A percentile compares a stretch with the other conserved stretches of the same genome.
Conservation (phyloP, 108 stramenopile genomes). For the Pseudonitzschia delicatissima region DNA sequence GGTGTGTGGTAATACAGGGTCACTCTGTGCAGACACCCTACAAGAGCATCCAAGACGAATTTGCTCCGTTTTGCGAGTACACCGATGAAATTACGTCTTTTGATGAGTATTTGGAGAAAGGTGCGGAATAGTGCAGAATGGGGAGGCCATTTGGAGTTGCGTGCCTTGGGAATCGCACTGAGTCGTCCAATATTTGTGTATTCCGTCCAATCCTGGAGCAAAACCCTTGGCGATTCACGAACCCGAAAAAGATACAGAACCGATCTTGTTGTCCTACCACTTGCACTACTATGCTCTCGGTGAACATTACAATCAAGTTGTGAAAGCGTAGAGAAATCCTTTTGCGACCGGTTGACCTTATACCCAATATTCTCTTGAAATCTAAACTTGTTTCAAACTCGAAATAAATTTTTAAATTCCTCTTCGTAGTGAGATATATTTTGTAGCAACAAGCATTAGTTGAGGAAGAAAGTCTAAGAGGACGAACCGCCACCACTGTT, state of each 20-base stretch:
- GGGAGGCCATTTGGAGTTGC: conserved; percentile 96
- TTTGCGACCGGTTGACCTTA: neutral
- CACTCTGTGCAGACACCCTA: conserved; percentile 68
- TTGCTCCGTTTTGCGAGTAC: conserved; percentile 88
- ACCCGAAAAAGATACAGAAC: conserved; percentile 32
- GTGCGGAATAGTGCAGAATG: conserved; percentile 87
- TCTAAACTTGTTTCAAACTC: no score
- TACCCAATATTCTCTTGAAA: no score
- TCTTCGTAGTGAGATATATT: no score
- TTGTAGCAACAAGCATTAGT: no score
- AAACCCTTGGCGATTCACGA: conserved; percentile 42
- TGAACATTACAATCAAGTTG: conserved; percentile 97
- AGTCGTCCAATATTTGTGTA: conserved; percentile 84
- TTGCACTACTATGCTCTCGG: conserved; percentile 96
- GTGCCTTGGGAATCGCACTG: conserved; percentile 80
- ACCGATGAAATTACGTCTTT: conserved; percentile 58
- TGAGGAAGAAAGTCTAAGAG: no score
- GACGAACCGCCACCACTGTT: no score
- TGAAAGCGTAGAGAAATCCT: conserved; percentile 6
- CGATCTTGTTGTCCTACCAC: conserved; percentile 88
- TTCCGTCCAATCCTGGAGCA: conserved; percentile 42
- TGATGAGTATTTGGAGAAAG: conserved; percentile 77
- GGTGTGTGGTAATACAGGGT: conserved; percentile 20
- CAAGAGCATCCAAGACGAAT: conserved; percentile 63
- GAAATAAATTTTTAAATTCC: no score